Evolutionary conservation across 2,329 filamentous ascomycete genomes (phyloP), one percentile per base, ranked within the genome.

Genomic region (Coniochaeta hoffmannii): DNA sequence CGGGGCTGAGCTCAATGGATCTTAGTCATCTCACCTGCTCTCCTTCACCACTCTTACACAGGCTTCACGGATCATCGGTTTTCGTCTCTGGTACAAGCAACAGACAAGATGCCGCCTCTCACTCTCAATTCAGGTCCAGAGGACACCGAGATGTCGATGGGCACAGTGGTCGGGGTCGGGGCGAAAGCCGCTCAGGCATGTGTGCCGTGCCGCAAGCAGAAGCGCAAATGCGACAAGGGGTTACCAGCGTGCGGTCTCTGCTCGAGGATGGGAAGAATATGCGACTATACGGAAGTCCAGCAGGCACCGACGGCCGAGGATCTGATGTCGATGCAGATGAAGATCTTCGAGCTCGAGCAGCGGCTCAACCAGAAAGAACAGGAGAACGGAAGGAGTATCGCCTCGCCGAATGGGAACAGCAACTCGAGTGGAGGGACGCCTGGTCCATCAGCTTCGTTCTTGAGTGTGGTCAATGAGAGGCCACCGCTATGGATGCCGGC

Each of bases 141-240:
- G 5, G 41, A 46, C 24, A 28, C 41, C 41, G 41, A 26, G 12
- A 46, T 46, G 41, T 46, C 41, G 22, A 28, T 14, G 4, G 41
- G 22, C 41, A 4, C 19, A 2, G 41, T 17, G n/a, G 26, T 46
- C 19, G 41, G 19, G 6, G 6, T 35, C 30, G 15, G 26, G 34
- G 38, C 59, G 38, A 56, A 55, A 22, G 62, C 63, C 14, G 32
- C 36, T 22, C 62, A 63, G 50, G 62, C 64, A 5, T 66, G 64
- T 58, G 36, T 59, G 38, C 57, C 60, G 55, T 60, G 60, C 53
- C 58, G 62, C 51, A 73, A 71, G 58, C 73, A 80, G 63, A 81
- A 81, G 66, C 69, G 78, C 44, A 76, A 73, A 68, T 81, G 78
- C 62, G 73, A 77, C 69, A 81, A 80, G 65, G 62, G 60, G 4